Base-by-base conservation (phyloP, 768 basidiomycete species). In the Mycena belliarum region DNA sequence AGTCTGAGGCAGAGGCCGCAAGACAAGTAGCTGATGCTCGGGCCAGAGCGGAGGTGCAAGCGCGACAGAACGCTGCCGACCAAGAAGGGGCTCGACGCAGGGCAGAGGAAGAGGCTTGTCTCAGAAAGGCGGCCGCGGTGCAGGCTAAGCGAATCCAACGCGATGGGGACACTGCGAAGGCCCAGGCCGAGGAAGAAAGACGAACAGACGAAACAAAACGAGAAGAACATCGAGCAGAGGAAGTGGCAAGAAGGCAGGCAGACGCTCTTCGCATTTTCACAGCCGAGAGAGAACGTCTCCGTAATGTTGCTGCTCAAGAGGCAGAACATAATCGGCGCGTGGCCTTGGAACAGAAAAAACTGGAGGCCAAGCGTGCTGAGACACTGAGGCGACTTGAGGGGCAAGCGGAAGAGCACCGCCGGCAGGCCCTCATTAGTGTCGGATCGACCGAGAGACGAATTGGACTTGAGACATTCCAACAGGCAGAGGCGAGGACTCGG, bases 331-430 rank as follows among this genome's bases (percentile, higher is more conserved):
- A 26, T 8, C 40, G 28, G 14, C 52, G 43, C 24, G 57, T 26
- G 15, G 47, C 47, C 16, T 6, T 41, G 49, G 54, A 58, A 45
- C 55, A 54, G 21, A 48, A 53, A 38, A 54, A 33, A 28, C 23
- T 49, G 10, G 66, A 63, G 41, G 55, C 46, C 12, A 68, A 67
- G 57, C 63, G 65, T 6, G 65, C 64, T 12, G 66, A 68, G 43
- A 65, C 63, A 18, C 28, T 67, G 24, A 58, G 61, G 23, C 69
- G 69, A 29, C 61, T 68, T 9, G 60, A 65, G 28, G 65, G 49
- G 24, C 67, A 70, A 52, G 69, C 67, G 23, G 66, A 68, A 49
- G 66, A 67, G 48, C 63, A 65, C 28, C 55, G 60, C 14, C 64
- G 65, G 47, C 44, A 49, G 61, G 69, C 66, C 12, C n/a, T 32